Conservation (phyloP, 2,329 filamentous ascomycete species). For the Ophiostoma quercus region DNA sequence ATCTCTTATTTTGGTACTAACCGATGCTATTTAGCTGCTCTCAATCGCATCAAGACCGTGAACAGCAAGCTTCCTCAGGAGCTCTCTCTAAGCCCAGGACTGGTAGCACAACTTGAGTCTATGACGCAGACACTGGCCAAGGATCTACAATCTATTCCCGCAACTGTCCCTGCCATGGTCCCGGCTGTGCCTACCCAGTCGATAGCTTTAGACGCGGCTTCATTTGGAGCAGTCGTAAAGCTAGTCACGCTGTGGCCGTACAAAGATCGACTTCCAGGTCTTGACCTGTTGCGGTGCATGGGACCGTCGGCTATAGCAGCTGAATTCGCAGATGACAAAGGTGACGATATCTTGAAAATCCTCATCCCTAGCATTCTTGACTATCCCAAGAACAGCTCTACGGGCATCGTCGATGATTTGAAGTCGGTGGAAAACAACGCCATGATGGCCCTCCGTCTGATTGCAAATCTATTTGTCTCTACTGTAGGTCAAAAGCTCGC, state of each 20-base stretch:
- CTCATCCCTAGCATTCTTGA: slow-evolving; percentile 35
- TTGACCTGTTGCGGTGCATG: slow-evolving; percentile 83
- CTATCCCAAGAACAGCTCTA: slow-evolving; percentile 32
- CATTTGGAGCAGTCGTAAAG: slow-evolving; percentile 60
- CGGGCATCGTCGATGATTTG: slow-evolving; percentile 45
- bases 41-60: slow-evolving; percentile 25
- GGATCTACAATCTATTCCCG: slow-evolving; percentile 19
- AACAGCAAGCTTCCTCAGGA: slow-evolving; percentile 19
- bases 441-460: slow-evolving; percentile 77
- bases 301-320: slow-evolving; percentile 65
- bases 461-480: slow-evolving; percentile 80
- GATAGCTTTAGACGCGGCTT: slow-evolving; percentile 37
- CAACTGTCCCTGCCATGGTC: slow-evolving; percentile 37
- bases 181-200: slow-evolving; percentile 30
- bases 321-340: slow-evolving; percentile 48
- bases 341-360: slow-evolving; percentile 56
- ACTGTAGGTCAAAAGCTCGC: slow-evolving; percentile 63
- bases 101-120: slow-evolving; percentile 53
- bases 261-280: slow-evolving; percentile 70
- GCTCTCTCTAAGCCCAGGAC: slow-evolving; percentile 62
- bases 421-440: slow-evolving; percentile 68
- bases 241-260: slow-evolving; percentile 76
- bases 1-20: neutral
- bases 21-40: slow-evolving; percentile 17
- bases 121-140: slow-evolving; percentile 60